Evolutionary conservation across 1,284 basidiomycete species (phyloP), one percentile per base, ranked within the genome.

Genomic region (Xerocomus cyaneibrunnescens): DNA sequence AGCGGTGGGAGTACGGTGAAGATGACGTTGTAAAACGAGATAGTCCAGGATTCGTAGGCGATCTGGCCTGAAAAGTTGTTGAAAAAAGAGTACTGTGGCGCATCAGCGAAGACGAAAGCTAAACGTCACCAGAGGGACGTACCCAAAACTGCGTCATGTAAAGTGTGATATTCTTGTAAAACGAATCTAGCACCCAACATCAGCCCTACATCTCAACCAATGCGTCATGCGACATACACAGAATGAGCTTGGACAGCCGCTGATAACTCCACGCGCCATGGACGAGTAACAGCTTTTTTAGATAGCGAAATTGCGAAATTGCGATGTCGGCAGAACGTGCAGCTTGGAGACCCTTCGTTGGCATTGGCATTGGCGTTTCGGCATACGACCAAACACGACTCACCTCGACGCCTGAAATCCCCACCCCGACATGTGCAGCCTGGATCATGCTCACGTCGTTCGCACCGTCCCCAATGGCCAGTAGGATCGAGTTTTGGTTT

Each of bases 51-150:
- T 74, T 99, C 97, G 70, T 95, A 97, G 43, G 94, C 89, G 58
- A 98, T 95, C 72, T 99, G 96, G 19, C 96, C 97, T 2, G 95
- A 98, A 74, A 98, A 99, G 66, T 94, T 96, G 77, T 97, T 98
- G 79, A 94, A 89, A 79, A 97, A 95, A 36, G 97, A 98, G 72
- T 87, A 99, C 96, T 95, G 56, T 34, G 1, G 2, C 10, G 10
- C 1, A 23, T 62, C 28, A 51, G 42, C 17, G 19, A 7, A 1
- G 40, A 39, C 25, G 3, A 3, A 4, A 3, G 27, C 19, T 2
- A 19, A 36, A 2, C 5, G n/a, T 27, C 16, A 36, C 1, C 10
- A 12, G 3, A 19, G 19, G 13, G 13, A 72, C 82, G 40, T 72
- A 92, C 92, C 92, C 94, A 98, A 71, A 98, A 98, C 57, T 95